Percentiles rank a stretch among this genome's conserved stretches.
Conservation (phyloP, 2,329 filamentous ascomycete genomes). For the Byssoonygena ceratinophila region DNA sequence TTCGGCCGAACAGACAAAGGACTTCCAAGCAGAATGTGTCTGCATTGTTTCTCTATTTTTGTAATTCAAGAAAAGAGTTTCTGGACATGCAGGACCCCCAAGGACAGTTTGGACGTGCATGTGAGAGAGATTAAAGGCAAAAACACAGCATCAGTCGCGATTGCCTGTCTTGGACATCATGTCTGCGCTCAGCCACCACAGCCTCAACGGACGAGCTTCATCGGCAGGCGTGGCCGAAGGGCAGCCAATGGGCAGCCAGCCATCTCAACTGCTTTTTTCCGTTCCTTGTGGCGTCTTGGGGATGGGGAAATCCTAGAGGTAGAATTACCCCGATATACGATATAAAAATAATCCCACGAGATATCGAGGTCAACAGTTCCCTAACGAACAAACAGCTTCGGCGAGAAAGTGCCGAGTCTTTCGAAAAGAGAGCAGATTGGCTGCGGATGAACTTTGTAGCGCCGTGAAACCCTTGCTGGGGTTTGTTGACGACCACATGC, state of each 20-base stretch:
- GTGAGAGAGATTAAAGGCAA: too few species aligned
- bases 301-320: too few species aligned
- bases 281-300: neutral
- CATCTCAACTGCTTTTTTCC: neutral
- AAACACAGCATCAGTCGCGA: neutral
- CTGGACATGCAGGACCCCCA: too few species aligned
- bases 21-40: neutral
- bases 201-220: neutral
- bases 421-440: neutral
- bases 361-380: too few species aligned
- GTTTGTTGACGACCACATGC: too few species aligned
- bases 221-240: neutral
- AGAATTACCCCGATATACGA: too few species aligned
- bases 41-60: too few species aligned
- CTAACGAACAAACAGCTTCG: neutral
- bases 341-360: too few species aligned
- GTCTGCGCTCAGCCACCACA: constrained; percentile 4
- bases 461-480: neutral
- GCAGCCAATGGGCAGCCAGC: neutral
- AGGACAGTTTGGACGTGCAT: too few species aligned
- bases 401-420: neutral
- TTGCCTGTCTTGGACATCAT: neutral
- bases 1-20: neutral
- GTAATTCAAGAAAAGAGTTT: neutral
- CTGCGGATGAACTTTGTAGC: neutral